A percentile compares a stretch with the other conserved stretches of the same genome.
phyloP scores from a whole-genome alignment of 345 rosid genomes.

The Angophora floribunda region DNA sequence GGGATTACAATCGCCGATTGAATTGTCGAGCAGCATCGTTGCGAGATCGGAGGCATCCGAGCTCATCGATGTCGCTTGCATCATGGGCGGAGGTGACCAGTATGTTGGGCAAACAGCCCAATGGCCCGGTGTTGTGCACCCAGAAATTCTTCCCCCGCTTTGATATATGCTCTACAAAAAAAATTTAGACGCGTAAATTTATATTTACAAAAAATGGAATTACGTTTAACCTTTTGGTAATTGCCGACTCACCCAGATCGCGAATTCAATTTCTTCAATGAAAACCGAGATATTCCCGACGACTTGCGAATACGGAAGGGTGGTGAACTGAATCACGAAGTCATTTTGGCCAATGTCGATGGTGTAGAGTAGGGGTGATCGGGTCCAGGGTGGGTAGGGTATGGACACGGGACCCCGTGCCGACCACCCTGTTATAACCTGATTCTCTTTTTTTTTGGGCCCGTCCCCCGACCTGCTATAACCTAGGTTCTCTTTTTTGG shows the following conservation, averaged over 20 bases:
- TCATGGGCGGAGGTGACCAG: slow-evolving; percentile 20
- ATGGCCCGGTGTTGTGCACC: slow-evolving; percentile 67
- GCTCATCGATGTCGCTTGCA: slow-evolving; percentile 31
- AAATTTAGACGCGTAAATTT: background rate
- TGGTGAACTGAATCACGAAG: slow-evolving; percentile 18
- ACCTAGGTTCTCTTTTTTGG: too few relatives aligned
- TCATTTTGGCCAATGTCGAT: slow-evolving; percentile 71
- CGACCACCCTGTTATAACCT: too few relatives aligned
- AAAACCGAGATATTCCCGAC: slow-evolving; percentile 30
- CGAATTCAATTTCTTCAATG: slow-evolving; percentile 38
- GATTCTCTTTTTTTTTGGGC: too few relatives aligned
- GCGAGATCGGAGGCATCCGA: slow-evolving; percentile 46
- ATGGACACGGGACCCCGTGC: too few relatives aligned
- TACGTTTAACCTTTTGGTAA: background rate
- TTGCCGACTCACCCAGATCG: slow-evolving; percentile 22
- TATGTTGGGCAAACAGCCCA: slow-evolving; percentile 53
- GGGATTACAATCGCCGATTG: slow-evolving; percentile 23
- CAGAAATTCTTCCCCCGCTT: slow-evolving; percentile 62
- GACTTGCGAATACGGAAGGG: slow-evolving; percentile 27
- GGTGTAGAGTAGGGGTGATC: too few relatives aligned
- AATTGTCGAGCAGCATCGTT: slow-evolving; percentile 44
- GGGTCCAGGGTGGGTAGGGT: too few relatives aligned
- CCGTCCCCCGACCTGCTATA: too few relatives aligned
- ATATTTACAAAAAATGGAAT: background rate
- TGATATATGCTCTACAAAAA: slow-evolving; percentile 24